Evolutionary conservation across 257 asterid genomes (phyloP).

Genomic region (Capsicum chinense): DNA sequence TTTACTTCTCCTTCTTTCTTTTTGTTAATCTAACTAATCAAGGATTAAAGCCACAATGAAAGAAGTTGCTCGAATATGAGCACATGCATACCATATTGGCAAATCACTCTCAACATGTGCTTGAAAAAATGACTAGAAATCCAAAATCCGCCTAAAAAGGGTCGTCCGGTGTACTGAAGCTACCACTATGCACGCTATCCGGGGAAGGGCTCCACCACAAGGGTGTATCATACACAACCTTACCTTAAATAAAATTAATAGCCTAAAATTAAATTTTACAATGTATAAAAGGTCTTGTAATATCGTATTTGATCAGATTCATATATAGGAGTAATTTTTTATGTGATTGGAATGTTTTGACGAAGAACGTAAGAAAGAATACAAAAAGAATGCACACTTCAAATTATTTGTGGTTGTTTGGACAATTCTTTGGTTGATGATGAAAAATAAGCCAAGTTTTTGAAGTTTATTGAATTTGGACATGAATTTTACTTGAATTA

Average conservation of each 20-base stretch:
- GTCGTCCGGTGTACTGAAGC: too few relatives aligned
- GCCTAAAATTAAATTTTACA: background rate
- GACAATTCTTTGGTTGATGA: background rate
- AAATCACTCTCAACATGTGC: background rate
- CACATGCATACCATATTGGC: background rate
- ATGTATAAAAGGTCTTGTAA: background rate
- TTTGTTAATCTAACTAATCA: conserved; percentile 20
- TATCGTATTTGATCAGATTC: too few relatives aligned
- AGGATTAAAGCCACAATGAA: conserved; percentile 10
- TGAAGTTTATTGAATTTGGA: too few relatives aligned
- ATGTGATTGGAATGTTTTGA: background rate
- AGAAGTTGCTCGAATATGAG: background rate
- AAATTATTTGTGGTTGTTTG: background rate
- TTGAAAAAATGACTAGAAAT: background rate
- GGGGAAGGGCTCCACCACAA: too few relatives aligned
- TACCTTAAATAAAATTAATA: background rate
- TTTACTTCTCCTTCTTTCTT: background rate
- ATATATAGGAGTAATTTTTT: too few relatives aligned
- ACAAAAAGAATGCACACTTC: background rate
- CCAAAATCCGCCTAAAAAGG: too few relatives aligned
- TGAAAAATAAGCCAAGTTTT: background rate
- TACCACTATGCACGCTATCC: too few relatives aligned
- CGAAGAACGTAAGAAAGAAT: background rate
- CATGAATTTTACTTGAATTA: too few relatives aligned
- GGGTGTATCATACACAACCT: too few relatives aligned